A percentile compares a stretch with the other conserved stretches of the same genome.
phyloP scores from a whole-genome alignment of 2,329 filamentous ascomycete species.

The Botrytis cinerea region DNA sequence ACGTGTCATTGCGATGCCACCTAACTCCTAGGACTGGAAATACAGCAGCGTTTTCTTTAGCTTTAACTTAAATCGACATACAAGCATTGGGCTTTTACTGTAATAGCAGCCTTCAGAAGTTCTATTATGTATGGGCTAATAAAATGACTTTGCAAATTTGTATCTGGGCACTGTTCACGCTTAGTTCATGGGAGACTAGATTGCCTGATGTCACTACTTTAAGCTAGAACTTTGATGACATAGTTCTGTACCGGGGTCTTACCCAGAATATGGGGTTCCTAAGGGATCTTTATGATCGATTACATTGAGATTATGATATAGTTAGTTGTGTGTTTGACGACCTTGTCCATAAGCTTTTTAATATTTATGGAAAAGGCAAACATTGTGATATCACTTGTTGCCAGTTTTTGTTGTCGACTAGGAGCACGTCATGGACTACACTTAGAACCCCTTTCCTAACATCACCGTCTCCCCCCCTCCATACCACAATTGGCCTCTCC shows the following conservation, averaged over 20 bases:
- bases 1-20: neutral
- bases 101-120: neutral
- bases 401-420: neutral
- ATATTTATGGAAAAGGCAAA: neutral
- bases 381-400: neutral
- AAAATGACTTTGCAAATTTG: neutral
- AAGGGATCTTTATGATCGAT: neutral
- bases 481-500: conserved; percentile 82
- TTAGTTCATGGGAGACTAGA: neutral
- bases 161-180: neutral
- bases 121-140: neutral
- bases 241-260: neutral
- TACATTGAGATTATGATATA: neutral
- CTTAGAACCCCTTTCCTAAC: conserved; percentile 60
- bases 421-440: neutral
- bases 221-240: neutral
- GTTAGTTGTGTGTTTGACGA: neutral
- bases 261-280: neutral
- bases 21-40: neutral
- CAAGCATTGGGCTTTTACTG: neutral
- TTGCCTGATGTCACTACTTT: neutral
- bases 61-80: neutral
- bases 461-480: conserved; percentile 74
- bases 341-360: neutral
- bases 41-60: neutral